Evolutionary conservation across 2,329 filamentous ascomycete species (phyloP), one percentile per base, ranked within the genome.

Genomic region (Penicillium sp.): DNA sequence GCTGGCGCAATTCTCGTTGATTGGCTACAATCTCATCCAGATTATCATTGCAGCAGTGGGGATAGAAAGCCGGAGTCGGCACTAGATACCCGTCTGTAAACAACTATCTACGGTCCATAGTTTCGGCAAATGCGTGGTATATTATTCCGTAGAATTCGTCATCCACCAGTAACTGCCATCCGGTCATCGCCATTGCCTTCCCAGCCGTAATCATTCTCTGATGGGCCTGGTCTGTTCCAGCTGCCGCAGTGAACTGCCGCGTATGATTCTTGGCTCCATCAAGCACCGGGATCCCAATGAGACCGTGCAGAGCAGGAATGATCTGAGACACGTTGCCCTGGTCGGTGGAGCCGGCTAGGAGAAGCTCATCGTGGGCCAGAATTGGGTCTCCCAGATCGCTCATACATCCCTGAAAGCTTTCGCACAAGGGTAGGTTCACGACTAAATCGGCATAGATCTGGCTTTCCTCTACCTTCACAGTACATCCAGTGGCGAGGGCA

Each of bases 401-500:
- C 40, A 44, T 44, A 22, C n/a, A 44, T 9, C 13, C 40, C 40
- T 44, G 40, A n/a, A 44, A 44, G 40, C 40, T 13, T 44, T 24
- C 40, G n/a, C 40, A 44, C 10, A 44, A 13, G 19, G 40, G 40
- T 4, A 19, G 40, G 19, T 44, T 44, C 40, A 44, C 40, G n/a
- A 44, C 40, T 6, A 44, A 44, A 24, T 44, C 40, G 19, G 40
- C 40, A 44, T 22, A 44, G n/a, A 44, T 24, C 19, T 44, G 40
- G 8, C 8, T 44, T 44, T 44, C 40, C n/a, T 44, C 19, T 12
- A 44, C 6, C 2, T 44, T 9, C n/a, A 73, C 59, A 22, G 57
- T 28, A 54, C 72, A 74, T 8, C 70, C 72, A 22, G 68, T 73
- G 15, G 71, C 71, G n/a, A 68, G 33, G 2, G 69, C 71, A 4